A percentile compares a stretch with the other conserved stretches of the same genome.
phyloP scores from a whole-genome alignment of 441 rosid species.

The Pelargonium australe region DNA sequence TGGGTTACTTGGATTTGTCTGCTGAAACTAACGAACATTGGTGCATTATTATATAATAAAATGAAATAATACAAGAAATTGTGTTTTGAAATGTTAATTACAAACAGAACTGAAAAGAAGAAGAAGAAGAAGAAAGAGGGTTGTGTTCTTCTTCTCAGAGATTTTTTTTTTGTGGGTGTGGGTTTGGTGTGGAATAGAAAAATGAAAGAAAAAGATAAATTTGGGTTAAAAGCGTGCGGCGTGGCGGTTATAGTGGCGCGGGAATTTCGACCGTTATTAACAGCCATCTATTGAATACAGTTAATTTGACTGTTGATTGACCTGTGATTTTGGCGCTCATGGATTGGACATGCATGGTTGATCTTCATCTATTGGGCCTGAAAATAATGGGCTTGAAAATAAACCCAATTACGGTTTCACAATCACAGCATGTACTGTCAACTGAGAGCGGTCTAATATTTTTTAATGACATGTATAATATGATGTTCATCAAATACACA shows the following conservation, averaged over 20 bases:
- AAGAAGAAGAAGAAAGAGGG: neutral
- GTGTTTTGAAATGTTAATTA: no score
- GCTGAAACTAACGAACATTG: neutral
- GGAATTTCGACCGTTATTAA: neutral
- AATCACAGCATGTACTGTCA: no score
- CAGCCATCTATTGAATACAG: neutral
- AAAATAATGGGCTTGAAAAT: no score
- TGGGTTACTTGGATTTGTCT: neutral
- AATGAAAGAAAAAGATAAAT: neutral
- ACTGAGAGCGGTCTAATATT: no score
- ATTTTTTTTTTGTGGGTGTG: neutral
- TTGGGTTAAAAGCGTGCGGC: neutral
- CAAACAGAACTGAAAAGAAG: no score
- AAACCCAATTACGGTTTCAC: no score
- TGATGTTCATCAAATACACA: no score
- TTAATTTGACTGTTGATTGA: neutral
- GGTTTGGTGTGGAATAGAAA: neutral
- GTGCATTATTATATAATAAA: neutral
- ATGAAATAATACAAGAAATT: no score
- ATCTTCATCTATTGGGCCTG: neutral
- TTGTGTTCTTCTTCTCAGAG: neutral
- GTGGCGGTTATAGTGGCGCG: constrained; percentile 5
- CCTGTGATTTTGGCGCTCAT: no score
- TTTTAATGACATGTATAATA: no score
- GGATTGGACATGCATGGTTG: neutral